phyloP scores from a whole-genome alignment of 495 filamentous ascomycete genomes.

The Aspergillus campestris region DNA sequence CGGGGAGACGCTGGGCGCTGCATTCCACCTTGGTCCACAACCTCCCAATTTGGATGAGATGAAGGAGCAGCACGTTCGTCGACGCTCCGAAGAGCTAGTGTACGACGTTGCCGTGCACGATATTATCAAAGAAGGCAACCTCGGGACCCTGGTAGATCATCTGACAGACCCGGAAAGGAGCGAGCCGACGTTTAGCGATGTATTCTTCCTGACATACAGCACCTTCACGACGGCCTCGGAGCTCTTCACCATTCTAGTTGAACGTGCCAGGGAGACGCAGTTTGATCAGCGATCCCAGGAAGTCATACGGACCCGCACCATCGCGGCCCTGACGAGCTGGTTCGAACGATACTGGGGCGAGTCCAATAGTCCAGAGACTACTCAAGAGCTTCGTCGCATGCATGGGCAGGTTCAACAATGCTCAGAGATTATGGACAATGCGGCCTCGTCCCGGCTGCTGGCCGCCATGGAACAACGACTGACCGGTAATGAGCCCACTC shows the following conservation, averaged over 20 bases:
- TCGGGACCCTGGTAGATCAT: slow-evolving; percentile 81
- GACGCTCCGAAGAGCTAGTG: slow-evolving; percentile 51
- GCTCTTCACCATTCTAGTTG: slow-evolving; percentile 74
- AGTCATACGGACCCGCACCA: slow-evolving; percentile 73
- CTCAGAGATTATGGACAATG: slow-evolving; percentile 73
- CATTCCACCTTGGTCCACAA: no score
- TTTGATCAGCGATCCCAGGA: slow-evolving; percentile 71
- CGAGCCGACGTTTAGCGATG: slow-evolving; percentile 81
- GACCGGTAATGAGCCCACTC: slow-evolving; percentile 66
- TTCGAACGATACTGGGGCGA: slow-evolving; percentile 94
- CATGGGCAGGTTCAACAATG: slow-evolving; percentile 70
- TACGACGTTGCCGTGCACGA: slow-evolving; percentile 62
- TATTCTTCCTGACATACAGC: slow-evolving; percentile 82
- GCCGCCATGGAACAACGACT: slow-evolving; percentile 70
- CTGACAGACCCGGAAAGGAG: slow-evolving; percentile 84
- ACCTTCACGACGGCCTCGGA: slow-evolving; percentile 80
- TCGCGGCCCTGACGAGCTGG: slow-evolving; percentile 91
- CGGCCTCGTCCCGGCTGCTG: slow-evolving; percentile 65
- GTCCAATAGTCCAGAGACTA: slow-evolving; percentile 60
- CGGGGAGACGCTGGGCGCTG: no score
- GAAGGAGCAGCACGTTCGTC: not conserved
- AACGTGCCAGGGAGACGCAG: slow-evolving; percentile 59
- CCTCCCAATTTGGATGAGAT: no score
- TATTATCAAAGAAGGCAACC: slow-evolving; percentile 66
- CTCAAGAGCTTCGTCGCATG: slow-evolving; percentile 64